phyloP scores from a whole-genome alignment of 495 filamentous ascomycete species.

The Penicillium soppii region DNA sequence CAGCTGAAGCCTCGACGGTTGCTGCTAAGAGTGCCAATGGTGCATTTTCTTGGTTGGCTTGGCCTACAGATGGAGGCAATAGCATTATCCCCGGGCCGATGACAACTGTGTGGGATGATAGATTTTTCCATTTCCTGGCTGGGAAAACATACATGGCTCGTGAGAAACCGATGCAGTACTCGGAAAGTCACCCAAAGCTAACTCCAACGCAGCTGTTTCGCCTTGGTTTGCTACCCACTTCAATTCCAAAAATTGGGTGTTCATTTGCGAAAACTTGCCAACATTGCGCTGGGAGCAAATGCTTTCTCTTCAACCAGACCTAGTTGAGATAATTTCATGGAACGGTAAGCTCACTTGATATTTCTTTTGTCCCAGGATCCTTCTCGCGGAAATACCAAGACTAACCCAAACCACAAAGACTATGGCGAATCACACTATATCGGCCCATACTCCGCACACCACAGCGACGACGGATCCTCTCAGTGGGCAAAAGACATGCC shows the following conservation, averaged over 20 bases:
- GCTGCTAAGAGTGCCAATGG: conserved; percentile 38
- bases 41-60: conserved; percentile 59
- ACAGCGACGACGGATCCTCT: conserved; percentile 55
- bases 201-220: conserved; percentile 23
- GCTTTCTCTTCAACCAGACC: conserved; percentile 40
- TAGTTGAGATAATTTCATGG: conserved; percentile 63
- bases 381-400: neutral
- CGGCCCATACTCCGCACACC: conserved; percentile 41
- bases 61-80: conserved; percentile 55
- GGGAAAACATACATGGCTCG: conserved; percentile 55
- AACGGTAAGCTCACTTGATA: conserved; percentile 30
- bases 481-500: conserved; percentile 58
- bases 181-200: neutral
- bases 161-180: conserved; percentile 18
- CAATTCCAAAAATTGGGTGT: conserved; percentile 51
- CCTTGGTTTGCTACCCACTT: conserved; percentile 44
- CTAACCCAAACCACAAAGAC: conserved; percentile 21
- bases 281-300: conserved; percentile 51
- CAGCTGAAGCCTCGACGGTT: neutral
- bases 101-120: conserved; percentile 39
- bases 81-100: conserved; percentile 46
- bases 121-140: conserved; percentile 46
- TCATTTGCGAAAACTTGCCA: conserved; percentile 37
- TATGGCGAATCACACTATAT: conserved; percentile 60
- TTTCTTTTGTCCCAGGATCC: too few relatives aligned